Evolutionary conservation across 768 basidiomycete genomes (phyloP).

Genomic region (Rickenella mellea): DNA sequence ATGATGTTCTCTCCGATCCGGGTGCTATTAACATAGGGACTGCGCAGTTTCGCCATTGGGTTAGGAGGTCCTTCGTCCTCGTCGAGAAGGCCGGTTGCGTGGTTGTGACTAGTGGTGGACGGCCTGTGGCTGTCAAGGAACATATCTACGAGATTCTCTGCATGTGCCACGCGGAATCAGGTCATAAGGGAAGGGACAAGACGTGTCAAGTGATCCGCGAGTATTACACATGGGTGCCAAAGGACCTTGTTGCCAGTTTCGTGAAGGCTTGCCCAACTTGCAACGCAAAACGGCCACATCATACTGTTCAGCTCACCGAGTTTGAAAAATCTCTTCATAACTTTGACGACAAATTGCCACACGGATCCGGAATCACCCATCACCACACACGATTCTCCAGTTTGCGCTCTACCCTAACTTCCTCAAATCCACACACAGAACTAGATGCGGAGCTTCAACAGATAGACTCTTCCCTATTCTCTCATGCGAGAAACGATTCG

Average conservation of each 20-base stretch:
- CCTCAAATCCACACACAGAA: too few species aligned
- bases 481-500: too few species aligned
- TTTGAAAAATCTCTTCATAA: too few species aligned
- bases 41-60: constrained; percentile 77
- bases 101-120: constrained; percentile 63
- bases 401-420: too few species aligned
- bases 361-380: too few species aligned
- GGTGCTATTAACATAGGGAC: constrained; percentile 34
- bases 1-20: constrained; percentile 53
- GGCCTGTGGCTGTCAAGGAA: constrained; percentile 68
- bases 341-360: too few species aligned
- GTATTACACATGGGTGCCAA: constrained; percentile 78
- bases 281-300: constrained; percentile 25
- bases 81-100: constrained; percentile 13
- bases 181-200: constrained; percentile 75
- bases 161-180: constrained; percentile 54
- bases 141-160: constrained; percentile 73
- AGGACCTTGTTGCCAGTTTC: constrained; percentile 72
- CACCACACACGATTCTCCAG: too few species aligned
- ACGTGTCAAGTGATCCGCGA: constrained; percentile 57
- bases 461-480: too few species aligned
- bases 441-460: too few species aligned
- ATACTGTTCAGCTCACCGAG: too few species aligned
- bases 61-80: constrained; percentile 68
- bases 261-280: constrained; percentile 77